Base-by-base conservation (phyloP, 345 rosid species). In the Geranium brycei region DNA sequence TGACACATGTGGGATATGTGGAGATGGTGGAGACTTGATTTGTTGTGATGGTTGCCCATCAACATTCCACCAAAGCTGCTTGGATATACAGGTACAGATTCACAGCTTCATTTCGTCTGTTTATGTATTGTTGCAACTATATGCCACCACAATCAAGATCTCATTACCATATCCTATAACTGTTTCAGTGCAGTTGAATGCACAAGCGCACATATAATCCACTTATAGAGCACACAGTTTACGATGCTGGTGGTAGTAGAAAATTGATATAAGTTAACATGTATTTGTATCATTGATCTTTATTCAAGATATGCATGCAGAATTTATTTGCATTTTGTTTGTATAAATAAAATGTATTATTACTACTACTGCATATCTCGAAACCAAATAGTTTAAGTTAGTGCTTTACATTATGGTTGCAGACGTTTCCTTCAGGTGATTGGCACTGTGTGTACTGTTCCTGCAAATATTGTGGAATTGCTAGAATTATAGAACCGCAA, bases 1-100 rank as follows among this genome's bases (percentile, higher is more conserved):
- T 68, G 98, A 92, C 78, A 87, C 98, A 16, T 92, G 98, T 82
- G 97, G 86, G 60, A 78, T 87, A 58, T 92, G 98, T 76, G 98
- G 97, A 63, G 98, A 92, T 82, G 98, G 98, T 57, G 98, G 98
- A 71, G 81, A 83, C 66, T 82, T 92, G 73, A 77, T 83, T 68
- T 92, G 98, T 71, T 92, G 97, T 60, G 98, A 92, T 60, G 75
- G 93, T 71, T 92, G 98, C 79, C 97, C 98, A 60, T 90, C 98
- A 64, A 89, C 98, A 8, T 92, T 92, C 76, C 98, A 92, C 75
- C 87, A 84, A 71, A 80, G 79, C 80, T 92, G 98, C 82, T 65
- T 92, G 66, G 87, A 79, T 67, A 83, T 92, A 64, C 72, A 82
- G 68, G 98, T 87, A 86, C 57, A 87, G 64, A 47, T 60, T 16